Percentiles rank a stretch among this genome's conserved stretches.
Evolutionary conservation across 2,329 filamentous ascomycete species (phyloP).

Genomic region (Chrysoporthe cubensis): DNA sequence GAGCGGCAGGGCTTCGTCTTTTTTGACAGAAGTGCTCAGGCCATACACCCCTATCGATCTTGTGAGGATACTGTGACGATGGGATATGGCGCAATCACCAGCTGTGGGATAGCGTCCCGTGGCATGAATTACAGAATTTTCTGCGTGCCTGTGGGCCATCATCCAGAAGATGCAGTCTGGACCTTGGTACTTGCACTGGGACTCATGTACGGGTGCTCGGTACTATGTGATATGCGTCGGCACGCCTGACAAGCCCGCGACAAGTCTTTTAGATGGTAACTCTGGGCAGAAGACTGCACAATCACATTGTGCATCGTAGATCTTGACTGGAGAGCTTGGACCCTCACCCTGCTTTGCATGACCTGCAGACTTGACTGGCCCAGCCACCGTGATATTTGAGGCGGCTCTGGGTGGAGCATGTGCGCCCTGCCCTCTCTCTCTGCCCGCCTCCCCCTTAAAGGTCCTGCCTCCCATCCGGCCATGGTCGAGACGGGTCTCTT

Average conservation of each 20-base stretch:
- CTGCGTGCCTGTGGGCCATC: not conserved
- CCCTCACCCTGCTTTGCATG: not conserved
- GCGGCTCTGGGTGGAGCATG: not conserved
- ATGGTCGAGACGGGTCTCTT: not conserved
- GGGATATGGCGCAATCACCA: not conserved
- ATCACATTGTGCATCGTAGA: not conserved
- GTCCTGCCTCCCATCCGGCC: not conserved
- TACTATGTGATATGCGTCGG: not conserved
- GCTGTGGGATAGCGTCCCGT: not conserved
- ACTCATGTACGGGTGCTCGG: not conserved
- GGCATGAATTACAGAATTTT: not conserved
- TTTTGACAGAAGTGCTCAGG: no score
- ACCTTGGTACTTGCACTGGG: not conserved
- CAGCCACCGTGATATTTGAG: slow-evolving; percentile 12
- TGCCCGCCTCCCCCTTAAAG: not conserved
- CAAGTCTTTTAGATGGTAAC: not conserved
- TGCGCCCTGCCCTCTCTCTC: slow-evolving; percentile 3
- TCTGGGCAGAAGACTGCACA: not conserved
- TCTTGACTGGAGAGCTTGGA: not conserved
- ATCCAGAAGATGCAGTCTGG: not conserved
- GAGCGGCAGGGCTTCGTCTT: no score
- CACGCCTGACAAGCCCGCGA: no score
- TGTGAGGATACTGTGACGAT: not conserved
- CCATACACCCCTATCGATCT: no score
- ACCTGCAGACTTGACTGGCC: slow-evolving; percentile 8